A percentile compares a stretch with the other conserved stretches of the same genome.
Conservation (phyloP, 257 asterid genomes). For the Salvia hispanica region DNA sequence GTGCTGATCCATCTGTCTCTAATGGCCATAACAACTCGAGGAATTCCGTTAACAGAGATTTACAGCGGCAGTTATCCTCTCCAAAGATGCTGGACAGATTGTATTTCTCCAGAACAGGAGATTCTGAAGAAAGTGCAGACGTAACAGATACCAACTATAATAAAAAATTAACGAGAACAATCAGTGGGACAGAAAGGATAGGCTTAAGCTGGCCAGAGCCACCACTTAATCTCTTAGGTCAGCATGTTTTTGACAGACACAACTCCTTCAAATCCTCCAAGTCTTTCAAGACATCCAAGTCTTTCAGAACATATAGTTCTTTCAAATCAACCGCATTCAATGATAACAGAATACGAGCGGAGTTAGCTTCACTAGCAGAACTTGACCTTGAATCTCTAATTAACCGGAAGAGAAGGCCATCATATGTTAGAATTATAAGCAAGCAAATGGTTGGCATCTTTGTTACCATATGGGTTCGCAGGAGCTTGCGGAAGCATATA, state of each 20-base stretch:
- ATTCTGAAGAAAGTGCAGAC: constrained; percentile 42
- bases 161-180: constrained; percentile 48
- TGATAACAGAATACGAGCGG: constrained; percentile 42
- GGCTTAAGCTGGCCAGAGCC: constrained; percentile 96
- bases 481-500: constrained; percentile 81
- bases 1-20: constrained; percentile 37
- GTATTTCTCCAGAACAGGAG: constrained; percentile 54
- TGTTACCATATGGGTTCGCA: constrained; percentile 85
- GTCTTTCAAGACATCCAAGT: constrained; percentile 53
- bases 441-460: constrained; percentile 96
- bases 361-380: constrained; percentile 59
- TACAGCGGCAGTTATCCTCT: constrained; percentile 55
- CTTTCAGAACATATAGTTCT: constrained; percentile 55
- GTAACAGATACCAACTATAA: constrained; percentile 34
- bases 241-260: constrained; percentile 53
- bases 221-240: constrained; percentile 66
- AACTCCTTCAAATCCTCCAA: constrained; percentile 53
- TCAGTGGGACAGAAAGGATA: constrained; percentile 72
- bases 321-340: constrained; percentile 43
- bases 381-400: constrained; percentile 75
- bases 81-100: constrained; percentile 52
- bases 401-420: constrained; percentile 69
- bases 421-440: constrained; percentile 85
- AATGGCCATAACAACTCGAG: constrained; percentile 26
- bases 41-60: constrained; percentile 34